Evolutionary conservation across 257 asterid genomes (phyloP).

Genomic region (Ocimum tenuiflorum): DNA sequence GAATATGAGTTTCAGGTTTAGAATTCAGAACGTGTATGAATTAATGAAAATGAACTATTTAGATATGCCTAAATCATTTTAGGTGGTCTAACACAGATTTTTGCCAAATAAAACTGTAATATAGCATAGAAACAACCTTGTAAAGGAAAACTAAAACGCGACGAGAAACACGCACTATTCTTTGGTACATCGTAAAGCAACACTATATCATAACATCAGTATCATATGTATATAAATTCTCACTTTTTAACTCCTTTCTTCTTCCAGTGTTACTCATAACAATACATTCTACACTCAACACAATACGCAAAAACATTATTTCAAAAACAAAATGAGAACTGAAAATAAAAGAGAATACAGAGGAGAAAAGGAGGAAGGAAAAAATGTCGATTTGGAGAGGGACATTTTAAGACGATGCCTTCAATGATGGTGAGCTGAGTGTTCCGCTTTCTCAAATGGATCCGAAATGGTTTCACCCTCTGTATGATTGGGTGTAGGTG

Average conservation of each 20-base stretch:
- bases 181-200: not conserved
- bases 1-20: too few relatives aligned
- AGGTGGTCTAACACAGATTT: too few relatives aligned
- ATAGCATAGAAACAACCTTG: too few relatives aligned
- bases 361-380: not conserved
- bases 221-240: not conserved
- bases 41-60: too few relatives aligned
- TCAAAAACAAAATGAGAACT: not conserved
- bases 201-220: not conserved
- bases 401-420: slow-evolving; percentile 19
- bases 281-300: slow-evolving; percentile 29
- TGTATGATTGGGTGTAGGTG: slow-evolving; percentile 19
- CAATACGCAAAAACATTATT: slow-evolving; percentile 16
- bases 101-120: too few relatives aligned
- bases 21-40: too few relatives aligned
- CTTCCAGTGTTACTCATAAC: slow-evolving; percentile 7
- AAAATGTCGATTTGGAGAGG: not conserved
- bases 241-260: not conserved
- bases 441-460: slow-evolving; percentile 29
- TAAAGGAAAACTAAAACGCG: too few relatives aligned
- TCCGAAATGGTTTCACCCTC: slow-evolving; percentile 31
- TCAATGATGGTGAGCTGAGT: slow-evolving; percentile 27
- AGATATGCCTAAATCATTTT: too few relatives aligned
- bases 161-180: too few relatives aligned
- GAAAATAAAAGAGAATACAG: slow-evolving; percentile 2